Evolutionary conservation across 2,329 filamentous ascomycete genomes (phyloP), one percentile per base, ranked within the genome.

Genomic region (Macrophomina tecta): DNA sequence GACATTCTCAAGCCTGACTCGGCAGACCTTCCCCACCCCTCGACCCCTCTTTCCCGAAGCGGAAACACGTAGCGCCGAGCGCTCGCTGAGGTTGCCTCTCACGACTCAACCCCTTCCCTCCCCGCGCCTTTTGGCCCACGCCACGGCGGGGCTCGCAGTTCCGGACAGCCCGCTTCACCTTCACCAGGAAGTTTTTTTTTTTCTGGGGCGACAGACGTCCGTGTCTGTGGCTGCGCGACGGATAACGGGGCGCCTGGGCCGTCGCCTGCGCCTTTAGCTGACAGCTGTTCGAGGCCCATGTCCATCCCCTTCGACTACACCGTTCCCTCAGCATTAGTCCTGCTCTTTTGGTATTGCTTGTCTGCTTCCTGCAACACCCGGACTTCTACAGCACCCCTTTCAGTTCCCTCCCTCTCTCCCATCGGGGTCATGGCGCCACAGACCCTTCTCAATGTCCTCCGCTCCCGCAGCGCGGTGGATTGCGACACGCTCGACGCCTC

Each of bases 401-500:
- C 5, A 3, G 9, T 4, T 8, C 38, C 52, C 3, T 2, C 32
- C 9, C 32, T 11, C 34, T 23, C 23, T 23, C 16, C 9, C 12
- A 18, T 16, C 6, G 34, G 34, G 1, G 8, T n/a, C 34, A 55
- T 55, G 12, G 53, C 64, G 14, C n/a, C 56, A 5, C 58, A 67
- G 28, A 56, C 67, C 5, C 67, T 68, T 16, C 68, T 69, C 56
- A 55, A 66, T 49, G 38, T 55, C 23, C 67, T 68, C 18, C 68
- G 68, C 49, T 46, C 53, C 14, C 63, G 56, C 23, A 66, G 42
- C 23, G 32, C 49, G 0, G 67, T 69, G 28, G 63, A 66, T 28
- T 68, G 68, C 64, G 66, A 69, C 34, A 69, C 68, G 12, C 67
- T 68, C 34, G 63, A 69, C 56, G 66, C 51, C 40, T 52, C 46